These are phyloP conservation scores for Musa troglodytarum DNA, from an alignment of 176 grass and related monocot species.

Conservation along the genomic window DNA sequence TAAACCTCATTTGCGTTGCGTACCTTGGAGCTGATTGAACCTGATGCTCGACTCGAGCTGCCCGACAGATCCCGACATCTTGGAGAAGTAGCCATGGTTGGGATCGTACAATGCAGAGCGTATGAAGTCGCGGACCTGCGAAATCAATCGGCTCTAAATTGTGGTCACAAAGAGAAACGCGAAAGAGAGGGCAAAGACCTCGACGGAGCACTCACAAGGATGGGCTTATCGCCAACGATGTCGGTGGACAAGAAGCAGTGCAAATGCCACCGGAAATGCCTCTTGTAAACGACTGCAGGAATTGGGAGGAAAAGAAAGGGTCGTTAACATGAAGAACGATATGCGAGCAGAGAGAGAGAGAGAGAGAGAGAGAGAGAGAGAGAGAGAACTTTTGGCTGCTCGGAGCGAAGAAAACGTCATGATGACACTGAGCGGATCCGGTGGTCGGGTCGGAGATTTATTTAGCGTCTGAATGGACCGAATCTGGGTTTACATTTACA, in stretches of 20 bases:
- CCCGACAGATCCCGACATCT: constrained; percentile 59
- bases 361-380: neutral
- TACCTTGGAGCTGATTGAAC: constrained; percentile 77
- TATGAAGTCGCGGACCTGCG: constrained; percentile 84
- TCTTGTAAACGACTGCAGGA: constrained; percentile 9
- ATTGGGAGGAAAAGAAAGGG: neutral
- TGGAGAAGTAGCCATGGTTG: constrained; percentile 87
- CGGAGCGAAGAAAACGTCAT: constrained; percentile 14
- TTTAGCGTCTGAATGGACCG: neutral
- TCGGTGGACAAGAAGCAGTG: constrained; percentile 37
- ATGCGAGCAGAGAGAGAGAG: neutral
- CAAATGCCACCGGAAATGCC: neutral
- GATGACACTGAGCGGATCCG: neutral
- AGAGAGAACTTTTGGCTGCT: constrained; percentile 15
- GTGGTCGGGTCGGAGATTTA: neutral
- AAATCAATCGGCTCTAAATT: neutral
- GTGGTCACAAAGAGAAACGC: neutral
- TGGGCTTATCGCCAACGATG: constrained; percentile 47
- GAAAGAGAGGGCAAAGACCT: neutral
- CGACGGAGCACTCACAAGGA: constrained; percentile 38
- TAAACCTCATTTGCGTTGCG: neutral
- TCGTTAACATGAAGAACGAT: neutral
- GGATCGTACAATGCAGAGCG: constrained; percentile 76
- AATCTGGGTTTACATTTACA: too few species aligned
- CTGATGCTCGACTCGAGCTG: constrained; percentile 67